Evolutionary conservation across 306 rosid genomes (phyloP), one percentile per base, ranked within the genome.

Genomic region (Begonia loranthoides): DNA sequence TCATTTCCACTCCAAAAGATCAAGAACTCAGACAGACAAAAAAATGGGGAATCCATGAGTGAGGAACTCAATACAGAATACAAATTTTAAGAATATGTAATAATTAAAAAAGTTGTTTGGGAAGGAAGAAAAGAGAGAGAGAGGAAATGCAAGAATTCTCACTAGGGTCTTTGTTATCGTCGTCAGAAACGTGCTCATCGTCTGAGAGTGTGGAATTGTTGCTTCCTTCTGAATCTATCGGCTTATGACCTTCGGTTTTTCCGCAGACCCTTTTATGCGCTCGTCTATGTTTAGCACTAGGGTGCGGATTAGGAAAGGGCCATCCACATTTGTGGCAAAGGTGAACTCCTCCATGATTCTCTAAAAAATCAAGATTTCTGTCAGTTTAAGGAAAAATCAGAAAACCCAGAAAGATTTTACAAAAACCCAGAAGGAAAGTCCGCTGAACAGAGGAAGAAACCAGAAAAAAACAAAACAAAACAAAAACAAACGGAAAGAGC

Each of bases 231-330:
- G 67, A 55, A 34, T 60, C 76, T 19, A 50, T 62, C 40, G 67
- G 38, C 67, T 64, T 73, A 66, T 71, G 76, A 34, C 95, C 92
- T 52, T 90, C 75, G 54, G 82, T 17, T 50, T 77, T 78, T 67
- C 97, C 97, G 59, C 97, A 90, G 72, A 85, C 79, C 87, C 62
- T 85, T 85, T 70, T 81, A 54, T 79, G 93, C 15, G 88, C 79
- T n/a, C 86, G 83, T 62, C 93, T 69, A 11, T 57, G 86, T 49
- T 52, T 79, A 10, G 88, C 70, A 67, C 86, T 82, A 13, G 95
- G 86, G 59, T 82, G 88, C 33, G 76, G 71, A 39, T 77, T 82
- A 10, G 93, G 83, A 16, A 63, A 86, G 39, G 74, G 67, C 86
- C 88, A 77, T 45, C 93, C 83, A 69, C 95, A 82, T 70, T 73